A percentile compares a stretch with the other conserved stretches of the same genome.
These are phyloP conservation scores for Hygrophorus pudorinus DNA, from an alignment of 768 basidiomycete genomes.

Conservation along the genomic window DNA sequence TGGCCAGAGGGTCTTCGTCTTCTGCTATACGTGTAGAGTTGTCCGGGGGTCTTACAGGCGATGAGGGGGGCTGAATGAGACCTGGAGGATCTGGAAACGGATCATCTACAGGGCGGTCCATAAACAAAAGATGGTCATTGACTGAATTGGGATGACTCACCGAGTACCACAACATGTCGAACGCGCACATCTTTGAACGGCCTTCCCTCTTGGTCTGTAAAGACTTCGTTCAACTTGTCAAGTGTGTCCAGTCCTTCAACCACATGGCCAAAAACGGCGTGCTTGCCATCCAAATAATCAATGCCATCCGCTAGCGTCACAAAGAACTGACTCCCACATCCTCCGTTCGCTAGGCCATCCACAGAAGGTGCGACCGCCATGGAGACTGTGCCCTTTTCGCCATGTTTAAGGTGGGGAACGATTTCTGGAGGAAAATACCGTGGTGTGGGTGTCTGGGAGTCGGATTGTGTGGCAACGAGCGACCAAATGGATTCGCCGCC, in stretches of 20 bases:
- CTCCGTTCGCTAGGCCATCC: slow-evolving; percentile 51
- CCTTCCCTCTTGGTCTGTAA: slow-evolving; percentile 77
- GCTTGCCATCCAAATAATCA: slow-evolving; percentile 89
- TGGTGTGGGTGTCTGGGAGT: slow-evolving; percentile 22
- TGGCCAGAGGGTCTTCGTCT: slow-evolving; percentile 82
- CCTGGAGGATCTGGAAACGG: slow-evolving; percentile 86
- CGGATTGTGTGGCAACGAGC: slow-evolving; percentile 42
- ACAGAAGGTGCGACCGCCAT: slow-evolving; percentile 92
- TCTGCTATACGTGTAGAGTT: slow-evolving; percentile 86
- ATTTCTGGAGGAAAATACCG: slow-evolving; percentile 88
- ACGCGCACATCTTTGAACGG: slow-evolving; percentile 94
- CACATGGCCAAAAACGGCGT: slow-evolving; percentile 92
- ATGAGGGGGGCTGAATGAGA: slow-evolving; percentile 59
- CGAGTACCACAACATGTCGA: slow-evolving; percentile 90
- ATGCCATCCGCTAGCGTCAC: slow-evolving; percentile 85
- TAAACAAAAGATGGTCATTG: slow-evolving; percentile 4
- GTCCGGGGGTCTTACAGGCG: slow-evolving; percentile 77
- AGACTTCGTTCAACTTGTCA: slow-evolving; percentile 88
- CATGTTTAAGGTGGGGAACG: slow-evolving; percentile 75
- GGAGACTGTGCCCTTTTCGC: slow-evolving; percentile 78
- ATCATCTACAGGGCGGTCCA: slow-evolving; percentile 53
- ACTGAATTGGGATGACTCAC: slow-evolving; percentile 27
- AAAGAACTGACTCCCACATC: slow-evolving; percentile 95
- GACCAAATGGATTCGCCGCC: slow-evolving; percentile 91
- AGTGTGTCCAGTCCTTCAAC: slow-evolving; percentile 91